Evolutionary conservation across 805 yeast genomes (phyloP).

Genomic region (Candida coleopterorum): DNA sequence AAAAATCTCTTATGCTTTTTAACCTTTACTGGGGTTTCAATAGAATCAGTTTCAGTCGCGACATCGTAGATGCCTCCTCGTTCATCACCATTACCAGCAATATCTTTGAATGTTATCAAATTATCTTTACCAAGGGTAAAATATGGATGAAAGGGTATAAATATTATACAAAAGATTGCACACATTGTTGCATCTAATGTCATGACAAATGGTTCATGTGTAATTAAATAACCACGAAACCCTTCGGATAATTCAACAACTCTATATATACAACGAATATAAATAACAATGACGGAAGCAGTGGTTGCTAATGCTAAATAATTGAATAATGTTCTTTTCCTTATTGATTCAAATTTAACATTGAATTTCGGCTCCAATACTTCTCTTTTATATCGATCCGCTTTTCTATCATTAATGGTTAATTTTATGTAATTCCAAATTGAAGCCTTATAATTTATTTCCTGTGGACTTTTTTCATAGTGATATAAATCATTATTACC

Average conservation of each 20-base stretch:
- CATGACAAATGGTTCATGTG: constrained; percentile 32
- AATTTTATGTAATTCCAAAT: constrained; percentile 20
- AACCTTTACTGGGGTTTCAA: too few species aligned
- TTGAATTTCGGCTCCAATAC: constrained; percentile 26
- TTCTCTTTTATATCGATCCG: constrained; percentile 14
- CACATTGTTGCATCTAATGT: constrained; percentile 34
- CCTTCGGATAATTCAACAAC: constrained; percentile 37
- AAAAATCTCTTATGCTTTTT: too few species aligned
- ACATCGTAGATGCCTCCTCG: too few species aligned
- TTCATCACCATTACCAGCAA: constrained; percentile 10
- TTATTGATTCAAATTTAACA: constrained; percentile 17
- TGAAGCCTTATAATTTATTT: constrained; percentile 10
- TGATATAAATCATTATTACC: background rate
- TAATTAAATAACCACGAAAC: constrained; percentile 28
- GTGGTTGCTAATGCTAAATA: constrained; percentile 30
- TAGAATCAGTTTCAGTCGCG: too few species aligned
- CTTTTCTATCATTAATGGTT: constrained; percentile 19
- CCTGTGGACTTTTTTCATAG: constrained; percentile 6
- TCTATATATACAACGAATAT: constrained; percentile 31
- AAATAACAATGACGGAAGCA: constrained; percentile 24
- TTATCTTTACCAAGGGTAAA: constrained; percentile 34
- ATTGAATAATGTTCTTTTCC: constrained; percentile 19
- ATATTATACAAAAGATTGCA: constrained; percentile 25
- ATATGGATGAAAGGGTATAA: constrained; percentile 33
- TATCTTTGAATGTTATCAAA: constrained; percentile 12